Conservation (phyloP, 176 grass and related monocot species). For the Metroxylon sagu region DNA sequence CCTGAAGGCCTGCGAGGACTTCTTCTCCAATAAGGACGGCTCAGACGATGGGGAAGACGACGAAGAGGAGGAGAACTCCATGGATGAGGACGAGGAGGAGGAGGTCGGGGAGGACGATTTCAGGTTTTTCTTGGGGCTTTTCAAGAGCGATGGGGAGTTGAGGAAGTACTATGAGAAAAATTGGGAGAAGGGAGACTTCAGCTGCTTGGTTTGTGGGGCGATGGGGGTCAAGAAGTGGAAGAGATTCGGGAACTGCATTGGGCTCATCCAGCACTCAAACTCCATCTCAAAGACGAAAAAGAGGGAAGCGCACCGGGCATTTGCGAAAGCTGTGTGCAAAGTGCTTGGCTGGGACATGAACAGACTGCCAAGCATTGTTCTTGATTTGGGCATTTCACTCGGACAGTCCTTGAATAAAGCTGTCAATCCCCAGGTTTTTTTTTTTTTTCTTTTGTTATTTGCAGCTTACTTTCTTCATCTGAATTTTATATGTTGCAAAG, state of each 20-base stretch:
- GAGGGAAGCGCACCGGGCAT: conserved; percentile 40
- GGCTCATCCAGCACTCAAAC: conserved; percentile 53
- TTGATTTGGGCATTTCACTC: conserved; percentile 22
- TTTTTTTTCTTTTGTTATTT: not conserved
- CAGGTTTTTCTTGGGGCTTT: conserved; percentile 4
- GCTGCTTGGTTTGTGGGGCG: conserved; percentile 50
- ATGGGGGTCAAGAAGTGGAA: conserved; percentile 18
- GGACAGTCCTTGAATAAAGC: conserved; percentile 9
- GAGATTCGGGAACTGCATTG: conserved; percentile 27
- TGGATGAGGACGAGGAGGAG: conserved; percentile 23
- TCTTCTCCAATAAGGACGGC: conserved; percentile 33
- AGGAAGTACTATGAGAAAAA: conserved; percentile 47
- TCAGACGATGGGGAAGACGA: conserved; percentile 22
- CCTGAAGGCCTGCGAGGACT: conserved; percentile 22
- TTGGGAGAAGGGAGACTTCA: conserved; percentile 37
- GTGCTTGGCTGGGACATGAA: conserved; percentile 50
- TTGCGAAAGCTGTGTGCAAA: conserved; percentile 37
- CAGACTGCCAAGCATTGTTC: conserved; percentile 41
- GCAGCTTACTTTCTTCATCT: no score
- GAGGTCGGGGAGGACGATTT: conserved; percentile 18
- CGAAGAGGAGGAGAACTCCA: conserved; percentile 10
- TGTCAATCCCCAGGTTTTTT: not conserved
- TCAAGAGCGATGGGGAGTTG: conserved; percentile 5
- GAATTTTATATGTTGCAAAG: no score
- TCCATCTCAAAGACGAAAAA: conserved; percentile 16